A percentile compares a stretch with the other conserved stretches of the same genome.
phyloP scores from a whole-genome alignment of 345 rosid genomes.

The Camelina hispida region DNA sequence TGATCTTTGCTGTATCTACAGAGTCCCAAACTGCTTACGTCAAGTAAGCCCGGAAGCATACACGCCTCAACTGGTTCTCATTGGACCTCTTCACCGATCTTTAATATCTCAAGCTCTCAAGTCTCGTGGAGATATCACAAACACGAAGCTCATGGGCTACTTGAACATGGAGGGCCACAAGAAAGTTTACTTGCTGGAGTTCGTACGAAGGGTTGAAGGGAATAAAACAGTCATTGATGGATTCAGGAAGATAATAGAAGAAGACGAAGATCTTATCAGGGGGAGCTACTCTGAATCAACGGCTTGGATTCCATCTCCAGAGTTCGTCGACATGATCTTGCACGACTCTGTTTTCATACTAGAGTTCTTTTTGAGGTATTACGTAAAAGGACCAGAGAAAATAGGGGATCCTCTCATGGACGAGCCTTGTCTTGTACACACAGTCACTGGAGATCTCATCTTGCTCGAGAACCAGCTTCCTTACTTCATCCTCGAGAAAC shows the following conservation, averaged over 20 bases:
- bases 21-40: conserved; percentile 6
- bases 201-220: not conserved
- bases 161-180: conserved; percentile 24
- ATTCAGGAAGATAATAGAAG: not conserved
- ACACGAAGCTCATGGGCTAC: conserved; percentile 9
- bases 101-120: not conserved
- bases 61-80: conserved; percentile 4
- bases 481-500: conserved; percentile 27
- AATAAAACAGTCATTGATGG: not conserved
- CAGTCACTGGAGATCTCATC: not conserved
- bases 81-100: conserved; percentile 31
- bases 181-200: not conserved
- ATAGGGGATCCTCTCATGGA: conserved; percentile 9
- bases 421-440: not conserved
- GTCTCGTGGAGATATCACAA: not conserved
- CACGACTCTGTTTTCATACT: conserved; percentile 33
- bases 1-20: conserved; percentile 17
- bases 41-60: conserved; percentile 7
- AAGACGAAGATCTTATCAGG: conserved; percentile 9
- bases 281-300: conserved; percentile 31
- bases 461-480: conserved; percentile 44
- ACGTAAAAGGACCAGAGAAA: fast-evolving
- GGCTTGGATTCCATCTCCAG: not conserved
- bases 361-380: not conserved
- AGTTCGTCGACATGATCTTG: conserved; percentile 18